These are phyloP conservation scores for Tetrahymena borealis DNA, from an alignment of 73 alveolate species.

Conservation along the genomic window DNA sequence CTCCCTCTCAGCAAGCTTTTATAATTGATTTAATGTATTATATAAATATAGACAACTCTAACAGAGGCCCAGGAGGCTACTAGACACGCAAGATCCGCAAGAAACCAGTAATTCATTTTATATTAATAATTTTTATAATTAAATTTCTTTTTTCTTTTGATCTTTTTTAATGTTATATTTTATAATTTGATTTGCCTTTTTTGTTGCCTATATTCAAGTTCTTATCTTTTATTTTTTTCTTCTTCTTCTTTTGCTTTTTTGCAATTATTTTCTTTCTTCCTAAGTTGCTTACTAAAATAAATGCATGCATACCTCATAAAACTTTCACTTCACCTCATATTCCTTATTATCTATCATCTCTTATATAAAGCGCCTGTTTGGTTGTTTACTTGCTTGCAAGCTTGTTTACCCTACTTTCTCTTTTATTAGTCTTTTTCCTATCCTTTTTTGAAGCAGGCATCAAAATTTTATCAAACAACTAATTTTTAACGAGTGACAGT, in stretches of 20 bases:
- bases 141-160: not conserved
- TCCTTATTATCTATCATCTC: too few species aligned
- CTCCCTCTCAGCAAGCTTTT: too few species aligned
- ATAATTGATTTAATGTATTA: not conserved
- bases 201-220: not conserved
- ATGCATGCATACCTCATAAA: too few species aligned
- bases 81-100: constrained; percentile 1
- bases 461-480: too few species aligned
- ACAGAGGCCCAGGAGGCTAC: not conserved
- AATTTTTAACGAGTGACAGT: too few species aligned
- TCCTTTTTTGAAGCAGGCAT: too few species aligned
- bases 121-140: not conserved
- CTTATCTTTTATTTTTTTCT: not conserved
- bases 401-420: too few species aligned
- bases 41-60: not conserved
- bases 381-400: too few species aligned
- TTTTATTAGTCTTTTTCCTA: too few species aligned
- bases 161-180: not conserved
- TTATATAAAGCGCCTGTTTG: too few species aligned
- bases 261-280: not conserved
- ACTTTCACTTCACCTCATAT: too few species aligned
- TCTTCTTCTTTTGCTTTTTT: not conserved
- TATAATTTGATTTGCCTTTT: not conserved
- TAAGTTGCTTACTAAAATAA: not conserved
- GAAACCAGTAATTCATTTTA: not conserved